Percentiles rank a stretch among this genome's conserved stretches.
Conservation (phyloP, 176 grass and related monocot species). For the Phoenix roebelenii region DNA sequence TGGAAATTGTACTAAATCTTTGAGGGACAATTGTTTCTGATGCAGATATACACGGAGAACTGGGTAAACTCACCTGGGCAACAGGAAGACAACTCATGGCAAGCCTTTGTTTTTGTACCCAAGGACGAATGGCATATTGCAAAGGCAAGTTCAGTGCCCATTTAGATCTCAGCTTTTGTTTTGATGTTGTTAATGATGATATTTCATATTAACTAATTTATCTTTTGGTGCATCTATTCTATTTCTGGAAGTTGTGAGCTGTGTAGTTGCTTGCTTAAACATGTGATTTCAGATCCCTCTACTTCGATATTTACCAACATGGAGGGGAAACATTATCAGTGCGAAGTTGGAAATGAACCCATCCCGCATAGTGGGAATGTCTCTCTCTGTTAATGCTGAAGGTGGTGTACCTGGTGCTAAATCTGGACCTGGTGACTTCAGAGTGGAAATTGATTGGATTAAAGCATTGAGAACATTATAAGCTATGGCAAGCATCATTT, state of each 20-base stretch:
- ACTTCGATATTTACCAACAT: slow-evolving; percentile 70
- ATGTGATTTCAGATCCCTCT: slow-evolving; percentile 55
- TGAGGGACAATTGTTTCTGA: slow-evolving; percentile 4
- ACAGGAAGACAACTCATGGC: slow-evolving; percentile 93
- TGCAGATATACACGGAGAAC: slow-evolving; percentile 96
- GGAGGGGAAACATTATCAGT: slow-evolving; percentile 67
- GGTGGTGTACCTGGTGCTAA: slow-evolving; percentile 70
- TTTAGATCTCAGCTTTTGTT: too few species aligned
- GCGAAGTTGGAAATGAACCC: slow-evolving; percentile 85
- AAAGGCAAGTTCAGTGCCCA: slow-evolving; percentile 45
- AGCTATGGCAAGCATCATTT: too few species aligned
- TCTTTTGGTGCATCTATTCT: too few species aligned
- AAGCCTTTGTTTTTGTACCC: slow-evolving; percentile 69
- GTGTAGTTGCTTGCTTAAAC: too few species aligned
- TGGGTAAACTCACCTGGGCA: slow-evolving; percentile 92
- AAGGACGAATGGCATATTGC: slow-evolving; percentile 46
- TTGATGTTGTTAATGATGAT: too few species aligned
- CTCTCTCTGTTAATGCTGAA: slow-evolving; percentile 73
- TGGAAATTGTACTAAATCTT: neutral
- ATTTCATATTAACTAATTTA: too few species aligned
- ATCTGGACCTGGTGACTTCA: slow-evolving; percentile 68
- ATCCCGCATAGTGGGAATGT: slow-evolving; percentile 77
- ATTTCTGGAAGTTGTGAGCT: too few species aligned
- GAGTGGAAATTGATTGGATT: slow-evolving; percentile 84
- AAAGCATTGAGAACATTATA: slow-evolving; percentile 54